These are phyloP conservation scores for Penicillium tannophilum DNA, from an alignment of 495 filamentous ascomycete species.

Conservation along the genomic window DNA sequence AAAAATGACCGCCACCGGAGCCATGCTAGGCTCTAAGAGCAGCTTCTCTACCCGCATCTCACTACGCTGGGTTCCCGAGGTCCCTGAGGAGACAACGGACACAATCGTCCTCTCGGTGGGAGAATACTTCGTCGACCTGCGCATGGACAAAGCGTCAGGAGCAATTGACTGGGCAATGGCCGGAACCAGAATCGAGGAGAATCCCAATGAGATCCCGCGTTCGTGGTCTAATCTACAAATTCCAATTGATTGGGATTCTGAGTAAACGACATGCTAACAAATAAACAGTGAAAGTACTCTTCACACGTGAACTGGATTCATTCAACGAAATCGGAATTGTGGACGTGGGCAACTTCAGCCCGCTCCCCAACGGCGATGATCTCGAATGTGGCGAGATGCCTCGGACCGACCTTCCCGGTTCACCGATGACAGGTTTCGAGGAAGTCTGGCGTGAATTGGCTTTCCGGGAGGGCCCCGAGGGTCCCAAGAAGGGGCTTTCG, in stretches of 20 bases:
- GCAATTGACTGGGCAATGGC: constrained; percentile 30
- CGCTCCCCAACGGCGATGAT: constrained; percentile 43
- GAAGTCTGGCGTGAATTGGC: constrained; percentile 43
- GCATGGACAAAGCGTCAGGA: constrained; percentile 22
- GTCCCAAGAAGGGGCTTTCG: constrained; percentile 26
- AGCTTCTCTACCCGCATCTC: constrained; percentile 18
- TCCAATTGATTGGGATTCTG: not conserved
- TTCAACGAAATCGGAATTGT: constrained; percentile 35
- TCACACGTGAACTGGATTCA: constrained; percentile 46
- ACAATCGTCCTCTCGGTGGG: constrained; percentile 22
- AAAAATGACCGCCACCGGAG: constrained; percentile 17
- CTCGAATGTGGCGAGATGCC: constrained; percentile 44
- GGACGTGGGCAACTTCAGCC: constrained; percentile 39
- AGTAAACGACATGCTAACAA: not conserved
- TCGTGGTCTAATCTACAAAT: not conserved
- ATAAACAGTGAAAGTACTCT: constrained; percentile 33
- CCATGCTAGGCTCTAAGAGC: constrained; percentile 10
- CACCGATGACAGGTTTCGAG: constrained; percentile 38
- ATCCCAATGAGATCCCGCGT: constrained; percentile 16
- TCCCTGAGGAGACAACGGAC: constrained; percentile 20
- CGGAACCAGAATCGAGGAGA: constrained; percentile 15
- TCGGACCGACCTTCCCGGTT: constrained; percentile 36
- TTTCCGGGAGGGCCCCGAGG: constrained; percentile 29
- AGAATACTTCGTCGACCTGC: constrained; percentile 20
- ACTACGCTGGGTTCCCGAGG: constrained; percentile 22